A percentile compares a stretch with the other conserved stretches of the same genome.
Evolutionary conservation across 345 rosid genomes (phyloP).

Genomic region (Hypericum androsaemum): DNA sequence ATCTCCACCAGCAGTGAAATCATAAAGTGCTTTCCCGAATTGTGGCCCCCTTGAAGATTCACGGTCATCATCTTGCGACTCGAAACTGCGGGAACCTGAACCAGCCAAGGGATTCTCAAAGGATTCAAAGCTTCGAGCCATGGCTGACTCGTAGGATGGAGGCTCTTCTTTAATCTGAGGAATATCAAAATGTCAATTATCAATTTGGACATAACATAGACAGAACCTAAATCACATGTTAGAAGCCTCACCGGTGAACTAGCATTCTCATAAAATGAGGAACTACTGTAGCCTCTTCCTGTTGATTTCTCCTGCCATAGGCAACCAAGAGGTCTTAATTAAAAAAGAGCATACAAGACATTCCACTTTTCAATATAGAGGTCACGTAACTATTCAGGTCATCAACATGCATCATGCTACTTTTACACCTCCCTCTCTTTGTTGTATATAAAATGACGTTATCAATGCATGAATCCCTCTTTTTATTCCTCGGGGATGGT

Average conservation of each 20-base stretch:
- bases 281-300: conserved; percentile 45
- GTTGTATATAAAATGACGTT: too few relatives aligned
- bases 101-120: conserved; percentile 72
- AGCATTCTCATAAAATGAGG: conserved; percentile 49
- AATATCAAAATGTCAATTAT: conserved; percentile 6
- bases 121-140: conserved; percentile 42
- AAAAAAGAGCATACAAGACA: too few relatives aligned
- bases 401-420: too few relatives aligned
- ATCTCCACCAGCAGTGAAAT: conserved; percentile 98
- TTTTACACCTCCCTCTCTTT: too few relatives aligned
- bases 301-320: conserved; percentile 48
- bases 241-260: conserved; percentile 57
- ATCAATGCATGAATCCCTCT: too few relatives aligned
- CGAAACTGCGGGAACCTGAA: conserved; percentile 53
- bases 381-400: too few relatives aligned
- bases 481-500: too few relatives aligned
- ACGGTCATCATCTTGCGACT: conserved; percentile 51
- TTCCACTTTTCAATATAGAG: too few relatives aligned
- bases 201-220: conserved; percentile 1
- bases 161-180: conserved; percentile 88
- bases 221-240: conserved; percentile 4
- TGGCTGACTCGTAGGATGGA: conserved; percentile 68
- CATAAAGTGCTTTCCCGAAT: conserved; percentile 78
- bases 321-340: too few relatives aligned
- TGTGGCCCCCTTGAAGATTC: conserved; percentile 54